phyloP scores from a whole-genome alignment of 179 eudicot species.

The Camellia oleifera region DNA sequence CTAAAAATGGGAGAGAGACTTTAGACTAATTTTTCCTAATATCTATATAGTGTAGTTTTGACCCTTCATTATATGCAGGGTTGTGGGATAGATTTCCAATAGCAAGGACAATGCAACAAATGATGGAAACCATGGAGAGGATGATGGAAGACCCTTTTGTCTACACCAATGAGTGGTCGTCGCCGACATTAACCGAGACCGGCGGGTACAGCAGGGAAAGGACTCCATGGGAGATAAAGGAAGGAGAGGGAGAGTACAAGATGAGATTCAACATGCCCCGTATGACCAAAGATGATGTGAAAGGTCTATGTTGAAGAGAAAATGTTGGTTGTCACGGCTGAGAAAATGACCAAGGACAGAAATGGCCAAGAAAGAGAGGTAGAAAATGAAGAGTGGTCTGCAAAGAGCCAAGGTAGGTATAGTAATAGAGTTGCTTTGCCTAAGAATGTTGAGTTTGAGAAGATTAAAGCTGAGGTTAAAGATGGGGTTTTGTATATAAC shows the following conservation, averaged over 20 bases:
- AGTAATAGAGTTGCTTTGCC: slow-evolving; percentile 66
- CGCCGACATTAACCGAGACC: slow-evolving; percentile 14
- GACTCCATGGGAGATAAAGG: slow-evolving; percentile 85
- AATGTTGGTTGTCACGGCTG: slow-evolving; percentile 70
- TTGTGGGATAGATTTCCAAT: slow-evolving; percentile 79
- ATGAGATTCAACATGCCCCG: slow-evolving; percentile 88
- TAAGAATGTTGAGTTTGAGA: slow-evolving; percentile 64
- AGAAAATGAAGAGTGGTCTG: slow-evolving; percentile 50
- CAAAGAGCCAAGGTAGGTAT: slow-evolving; percentile 63
- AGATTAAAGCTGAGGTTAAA: slow-evolving; percentile 78
- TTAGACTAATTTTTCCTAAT: no score
- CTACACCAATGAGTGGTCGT: slow-evolving; percentile 28
- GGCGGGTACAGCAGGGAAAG: slow-evolving; percentile 49
- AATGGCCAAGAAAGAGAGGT: slow-evolving; percentile 14
- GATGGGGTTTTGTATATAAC: slow-evolving; percentile 78
- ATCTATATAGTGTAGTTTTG: neutral
- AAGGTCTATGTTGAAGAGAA: slow-evolving; percentile 75
- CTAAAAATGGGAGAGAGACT: no score
- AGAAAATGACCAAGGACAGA: slow-evolving; percentile 34
- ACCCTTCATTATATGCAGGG: slow-evolving; percentile 30
- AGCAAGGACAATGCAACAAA: slow-evolving; percentile 79
- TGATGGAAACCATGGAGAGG: slow-evolving; percentile 91
- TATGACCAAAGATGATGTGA: slow-evolving; percentile 68
- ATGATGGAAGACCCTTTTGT: slow-evolving; percentile 58
- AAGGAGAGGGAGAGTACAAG: slow-evolving; percentile 54